Percentiles rank a stretch among this genome's conserved stretches.
These are phyloP conservation scores for Vitis hybrid DNA, from an alignment of 177 flowering plant genomes.

Conservation along the genomic window DNA sequence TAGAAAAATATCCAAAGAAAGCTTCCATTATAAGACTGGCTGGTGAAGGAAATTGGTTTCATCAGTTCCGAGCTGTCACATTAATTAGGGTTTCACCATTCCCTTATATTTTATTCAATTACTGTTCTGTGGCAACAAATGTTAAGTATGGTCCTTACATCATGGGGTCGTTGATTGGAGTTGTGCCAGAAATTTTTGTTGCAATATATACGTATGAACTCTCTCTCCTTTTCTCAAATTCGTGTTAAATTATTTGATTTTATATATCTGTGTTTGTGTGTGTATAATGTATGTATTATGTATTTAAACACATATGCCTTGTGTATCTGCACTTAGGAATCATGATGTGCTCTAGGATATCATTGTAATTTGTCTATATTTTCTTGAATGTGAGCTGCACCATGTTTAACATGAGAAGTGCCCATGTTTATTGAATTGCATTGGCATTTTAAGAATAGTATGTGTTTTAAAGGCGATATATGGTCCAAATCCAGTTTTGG, in stretches of 20 bases:
- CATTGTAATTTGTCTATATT: no score
- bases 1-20: conserved; percentile 81
- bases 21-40: conserved; percentile 82
- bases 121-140: conserved; percentile 83
- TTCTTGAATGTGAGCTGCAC: no score
- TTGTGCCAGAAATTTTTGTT: conserved; percentile 79
- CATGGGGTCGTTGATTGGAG: conserved; percentile 72
- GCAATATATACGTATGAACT: conserved; percentile 79
- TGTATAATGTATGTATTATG: background rate
- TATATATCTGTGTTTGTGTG: background rate
- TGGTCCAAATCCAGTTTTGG: no score
- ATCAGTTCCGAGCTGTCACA: conserved; percentile 77
- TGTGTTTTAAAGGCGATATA: no score
- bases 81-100: conserved; percentile 91
- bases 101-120: conserved; percentile 84
- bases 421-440: no score
- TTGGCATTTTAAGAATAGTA: no score
- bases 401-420: no score
- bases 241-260: background rate
- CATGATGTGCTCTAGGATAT: no score
- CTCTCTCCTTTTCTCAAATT: conserved; percentile 10
- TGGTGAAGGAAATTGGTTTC: conserved; percentile 90
- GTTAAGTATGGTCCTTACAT: conserved; percentile 83
- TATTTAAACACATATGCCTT: no score
- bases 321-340: no score